Percentiles rank a stretch among this genome's conserved stretches.
These are phyloP conservation scores for Boletus speciosus DNA, from an alignment of 768 basidiomycete species.

Conservation along the genomic window DNA sequence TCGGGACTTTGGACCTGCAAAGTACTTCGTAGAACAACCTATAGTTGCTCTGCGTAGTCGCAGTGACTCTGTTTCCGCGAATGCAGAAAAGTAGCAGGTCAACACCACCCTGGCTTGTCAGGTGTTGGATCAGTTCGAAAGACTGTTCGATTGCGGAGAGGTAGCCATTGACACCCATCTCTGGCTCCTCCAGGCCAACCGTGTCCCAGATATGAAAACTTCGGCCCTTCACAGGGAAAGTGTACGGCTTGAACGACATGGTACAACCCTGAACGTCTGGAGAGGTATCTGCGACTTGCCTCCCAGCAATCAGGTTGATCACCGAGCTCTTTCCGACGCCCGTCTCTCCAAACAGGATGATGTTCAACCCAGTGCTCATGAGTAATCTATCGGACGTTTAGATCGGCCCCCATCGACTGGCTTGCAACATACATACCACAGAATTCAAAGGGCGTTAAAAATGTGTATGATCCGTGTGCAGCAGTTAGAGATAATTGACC, in stretches of 20 bases:
- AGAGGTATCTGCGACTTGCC: constrained; percentile 21
- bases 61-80: constrained; percentile 39
- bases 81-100: constrained; percentile 42
- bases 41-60: constrained; percentile 38
- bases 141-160: constrained; percentile 31
- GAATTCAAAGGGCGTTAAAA: neutral
- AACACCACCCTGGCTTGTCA: constrained; percentile 33
- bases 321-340: constrained; percentile 37
- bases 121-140: constrained; percentile 31
- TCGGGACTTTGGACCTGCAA: constrained; percentile 33
- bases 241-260: constrained; percentile 30
- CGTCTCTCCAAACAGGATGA: constrained; percentile 44
- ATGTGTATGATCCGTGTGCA: neutral
- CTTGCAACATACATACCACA: constrained; percentile 7
- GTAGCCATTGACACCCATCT: constrained; percentile 24
- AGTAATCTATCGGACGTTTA: constrained; percentile 11
- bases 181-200: constrained; percentile 33
- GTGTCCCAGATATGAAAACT: constrained; percentile 33
- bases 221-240: constrained; percentile 15
- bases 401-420: constrained; percentile 13
- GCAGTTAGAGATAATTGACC: neutral
- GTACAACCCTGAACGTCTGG: constrained; percentile 37
- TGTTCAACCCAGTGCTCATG: constrained; percentile 30
- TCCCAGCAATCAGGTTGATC: constrained; percentile 33
- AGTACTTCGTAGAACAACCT: constrained; percentile 41